Conservation (phyloP, 345 rosid species). For the Brassica carinata region DNA sequence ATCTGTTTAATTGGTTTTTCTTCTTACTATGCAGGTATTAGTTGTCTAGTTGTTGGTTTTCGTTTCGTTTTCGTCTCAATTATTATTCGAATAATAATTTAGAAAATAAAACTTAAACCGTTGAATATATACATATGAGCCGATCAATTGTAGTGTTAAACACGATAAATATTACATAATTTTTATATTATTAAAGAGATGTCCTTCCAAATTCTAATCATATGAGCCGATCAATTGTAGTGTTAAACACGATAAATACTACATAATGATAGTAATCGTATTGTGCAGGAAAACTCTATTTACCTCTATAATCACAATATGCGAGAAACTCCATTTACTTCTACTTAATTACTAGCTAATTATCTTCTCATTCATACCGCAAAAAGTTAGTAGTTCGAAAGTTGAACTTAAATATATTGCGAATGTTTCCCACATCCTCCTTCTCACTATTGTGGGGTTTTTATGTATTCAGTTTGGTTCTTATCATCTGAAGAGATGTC, state of each 20-base stretch:
- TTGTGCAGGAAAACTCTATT: background rate
- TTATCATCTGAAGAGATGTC: background rate
- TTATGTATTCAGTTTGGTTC: background rate
- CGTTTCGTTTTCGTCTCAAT: constrained; percentile 3
- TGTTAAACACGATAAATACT: background rate
- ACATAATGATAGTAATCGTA: background rate
- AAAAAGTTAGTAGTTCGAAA: background rate
- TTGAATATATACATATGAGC: background rate
- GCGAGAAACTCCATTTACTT: background rate
- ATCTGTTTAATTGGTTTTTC: background rate
- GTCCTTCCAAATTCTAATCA: background rate
- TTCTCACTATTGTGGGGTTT: background rate
- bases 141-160: background rate
- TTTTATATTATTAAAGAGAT: background rate
- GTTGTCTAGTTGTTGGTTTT: constrained; percentile 26
- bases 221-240: background rate
- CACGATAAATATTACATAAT: background rate
- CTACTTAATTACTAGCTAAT: background rate
- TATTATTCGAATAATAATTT: background rate
- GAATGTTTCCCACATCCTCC: background rate
- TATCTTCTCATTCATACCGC: background rate
- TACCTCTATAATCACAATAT: background rate
- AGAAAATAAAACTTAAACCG: background rate
- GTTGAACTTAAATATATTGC: background rate
- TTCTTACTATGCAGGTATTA: constrained; percentile 24